Evolutionary conservation across 805 yeast genomes (phyloP).

Genomic region (Candida corydali): DNA sequence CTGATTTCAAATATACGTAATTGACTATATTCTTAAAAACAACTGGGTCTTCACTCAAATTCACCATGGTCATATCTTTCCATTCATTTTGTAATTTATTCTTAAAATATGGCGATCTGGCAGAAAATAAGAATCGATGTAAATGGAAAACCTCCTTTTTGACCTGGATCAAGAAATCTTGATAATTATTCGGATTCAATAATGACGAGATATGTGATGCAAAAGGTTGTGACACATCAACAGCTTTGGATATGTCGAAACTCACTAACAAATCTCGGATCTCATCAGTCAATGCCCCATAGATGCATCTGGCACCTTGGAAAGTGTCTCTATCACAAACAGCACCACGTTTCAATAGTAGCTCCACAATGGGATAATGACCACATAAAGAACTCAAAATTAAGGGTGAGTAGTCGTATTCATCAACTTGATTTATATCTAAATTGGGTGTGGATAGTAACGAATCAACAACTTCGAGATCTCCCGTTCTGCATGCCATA

Average conservation of each 20-base stretch:
- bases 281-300: slow-evolving; percentile 69
- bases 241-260: slow-evolving; percentile 64
- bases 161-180: slow-evolving; percentile 30
- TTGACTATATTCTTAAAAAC: slow-evolving; percentile 23
- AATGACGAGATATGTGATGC: slow-evolving; percentile 63
- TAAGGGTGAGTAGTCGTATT: slow-evolving; percentile 73
- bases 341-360: slow-evolving; percentile 62
- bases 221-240: slow-evolving; percentile 67
- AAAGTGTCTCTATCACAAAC: slow-evolving; percentile 77
- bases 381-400: slow-evolving; percentile 75
- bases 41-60: slow-evolving; percentile 15
- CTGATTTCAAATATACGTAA: slow-evolving; percentile 30
- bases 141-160: slow-evolving; percentile 16
- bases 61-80: slow-evolving; percentile 14
- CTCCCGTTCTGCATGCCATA: slow-evolving; percentile 67
- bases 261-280: slow-evolving; percentile 56
- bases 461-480: slow-evolving; percentile 57
- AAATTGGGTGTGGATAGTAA: slow-evolving; percentile 41
- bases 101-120: slow-evolving; percentile 25
- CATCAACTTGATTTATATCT: slow-evolving; percentile 52
- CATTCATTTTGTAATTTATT: slow-evolving; percentile 19
- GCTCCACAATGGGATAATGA: slow-evolving; percentile 57
- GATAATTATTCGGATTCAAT: slow-evolving; percentile 22
- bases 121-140: slow-evolving; percentile 31
- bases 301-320: slow-evolving; percentile 71